These are phyloP conservation scores for Scheffersomyces spartinae DNA, from an alignment of 805 yeast genomes.

Conservation along the genomic window DNA sequence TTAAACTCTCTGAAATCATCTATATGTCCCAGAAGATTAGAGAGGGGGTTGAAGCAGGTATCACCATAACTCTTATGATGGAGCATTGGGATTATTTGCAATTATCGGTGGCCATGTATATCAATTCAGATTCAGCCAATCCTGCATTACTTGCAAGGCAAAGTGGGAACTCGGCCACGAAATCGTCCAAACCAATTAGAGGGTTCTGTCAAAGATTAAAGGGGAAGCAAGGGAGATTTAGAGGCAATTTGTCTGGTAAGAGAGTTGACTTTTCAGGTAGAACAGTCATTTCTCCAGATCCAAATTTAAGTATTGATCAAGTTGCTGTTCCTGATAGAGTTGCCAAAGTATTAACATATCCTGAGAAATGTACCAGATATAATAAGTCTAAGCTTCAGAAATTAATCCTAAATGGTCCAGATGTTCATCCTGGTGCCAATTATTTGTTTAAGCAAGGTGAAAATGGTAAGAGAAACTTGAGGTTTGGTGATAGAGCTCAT, in stretches of 20 bases:
- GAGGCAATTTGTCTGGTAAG: slow-evolving; percentile 96
- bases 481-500: slow-evolving; percentile 76
- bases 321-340: slow-evolving; percentile 98
- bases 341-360: slow-evolving; percentile 90
- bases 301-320: slow-evolving; percentile 87
- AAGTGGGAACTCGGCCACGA: slow-evolving; percentile 38
- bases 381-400: slow-evolving; percentile 68
- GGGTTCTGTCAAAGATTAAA: slow-evolving; percentile 95
- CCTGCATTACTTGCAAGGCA: slow-evolving; percentile 68
- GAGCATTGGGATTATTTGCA: slow-evolving; percentile 99
- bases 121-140: slow-evolving; percentile 87
- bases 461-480: slow-evolving; percentile 72
- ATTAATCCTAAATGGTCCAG: slow-evolving; percentile 76
- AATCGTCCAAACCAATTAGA: slow-evolving; percentile 66
- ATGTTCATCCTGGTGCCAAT: slow-evolving; percentile 92
- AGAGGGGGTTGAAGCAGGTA: slow-evolving; percentile 93
- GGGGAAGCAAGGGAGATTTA: slow-evolving; percentile 97
- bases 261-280: slow-evolving; percentile 98
- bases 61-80: slow-evolving; percentile 86
- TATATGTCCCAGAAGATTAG: slow-evolving; percentile 92
- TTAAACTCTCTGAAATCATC: slow-evolving; percentile 89
- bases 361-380: slow-evolving; percentile 87
- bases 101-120: slow-evolving; percentile 92
- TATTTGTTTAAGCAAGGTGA: slow-evolving; percentile 77
- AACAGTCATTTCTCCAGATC: slow-evolving; percentile 98